These are phyloP conservation scores for Clonostachys rosea DNA, from an alignment of 2,329 filamentous ascomycete species.

Conservation along the genomic window DNA sequence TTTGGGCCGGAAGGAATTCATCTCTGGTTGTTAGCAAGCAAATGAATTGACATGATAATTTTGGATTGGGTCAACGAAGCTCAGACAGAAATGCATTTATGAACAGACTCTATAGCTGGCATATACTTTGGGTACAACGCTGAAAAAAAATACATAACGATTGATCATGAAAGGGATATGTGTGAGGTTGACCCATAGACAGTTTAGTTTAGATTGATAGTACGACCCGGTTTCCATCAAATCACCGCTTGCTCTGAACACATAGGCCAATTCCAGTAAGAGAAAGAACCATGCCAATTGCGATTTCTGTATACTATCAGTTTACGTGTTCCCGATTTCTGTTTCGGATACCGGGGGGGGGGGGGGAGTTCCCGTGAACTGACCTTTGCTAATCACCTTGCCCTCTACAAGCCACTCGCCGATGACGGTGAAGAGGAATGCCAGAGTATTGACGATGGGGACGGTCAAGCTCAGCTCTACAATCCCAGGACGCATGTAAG, in stretches of 20 bases:
- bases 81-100: neutral
- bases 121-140: no score
- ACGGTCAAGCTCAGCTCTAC: slow-evolving; percentile 88
- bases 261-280: slow-evolving; percentile 78
- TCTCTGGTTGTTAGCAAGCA: no score
- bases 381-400: slow-evolving; percentile 82
- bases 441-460: slow-evolving; percentile 89
- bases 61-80: no score
- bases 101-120: neutral
- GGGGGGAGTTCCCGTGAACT: slow-evolving; percentile 15
- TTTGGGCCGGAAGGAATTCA: no score
- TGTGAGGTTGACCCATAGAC: no score
- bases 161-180: no score
- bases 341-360: neutral
- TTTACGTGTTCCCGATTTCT: neutral
- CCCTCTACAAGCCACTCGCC: slow-evolving; percentile 94
- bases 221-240: no score
- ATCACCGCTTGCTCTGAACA: slow-evolving; percentile 58
- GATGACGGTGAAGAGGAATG: slow-evolving; percentile 92
- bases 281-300: slow-evolving; percentile 76
- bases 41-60: no score
- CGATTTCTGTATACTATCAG: slow-evolving; percentile 57
- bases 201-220: no score
- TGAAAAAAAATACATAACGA: no score
- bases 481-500: neutral